These are phyloP conservation scores for Trifolium dubium DNA, from an alignment of 306 rosid genomes.

Conservation along the genomic window DNA sequence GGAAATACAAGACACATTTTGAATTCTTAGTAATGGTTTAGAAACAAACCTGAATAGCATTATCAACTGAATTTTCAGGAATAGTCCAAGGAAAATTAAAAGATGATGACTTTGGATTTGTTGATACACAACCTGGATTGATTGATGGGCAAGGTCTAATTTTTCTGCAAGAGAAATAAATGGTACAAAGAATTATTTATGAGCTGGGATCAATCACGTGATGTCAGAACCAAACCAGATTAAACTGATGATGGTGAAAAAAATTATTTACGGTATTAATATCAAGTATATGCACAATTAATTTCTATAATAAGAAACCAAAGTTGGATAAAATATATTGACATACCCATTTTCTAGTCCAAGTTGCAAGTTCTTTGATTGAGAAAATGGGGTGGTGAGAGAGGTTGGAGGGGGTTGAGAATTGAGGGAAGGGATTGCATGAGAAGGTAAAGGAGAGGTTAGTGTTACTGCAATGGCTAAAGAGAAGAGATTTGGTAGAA, in stretches of 20 bases:
- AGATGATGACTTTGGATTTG: slow-evolving; percentile 82
- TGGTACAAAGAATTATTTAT: neutral
- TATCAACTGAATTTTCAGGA: slow-evolving; percentile 59
- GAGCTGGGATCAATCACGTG: too few species aligned
- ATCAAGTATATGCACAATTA: too few species aligned
- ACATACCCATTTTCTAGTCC: slow-evolving; percentile 74
- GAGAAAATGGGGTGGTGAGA: slow-evolving; percentile 89
- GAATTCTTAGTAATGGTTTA: neutral
- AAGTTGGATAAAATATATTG: too few species aligned
- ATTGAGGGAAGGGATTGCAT: slow-evolving; percentile 79
- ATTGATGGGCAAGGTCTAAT: slow-evolving; percentile 86
- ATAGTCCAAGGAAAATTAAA: slow-evolving; percentile 78
- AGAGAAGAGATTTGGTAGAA: slow-evolving; percentile 68
- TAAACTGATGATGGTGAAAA: too few species aligned
- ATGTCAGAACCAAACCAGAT: too few species aligned
- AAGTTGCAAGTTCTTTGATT: slow-evolving; percentile 65
- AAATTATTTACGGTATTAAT: too few species aligned
- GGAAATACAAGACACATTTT: slow-evolving; percentile 6
- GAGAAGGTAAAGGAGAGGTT: slow-evolving; percentile 63
- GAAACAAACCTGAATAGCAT: slow-evolving; percentile 82
- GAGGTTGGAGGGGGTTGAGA: slow-evolving; percentile 60
- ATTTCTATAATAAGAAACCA: neutral
- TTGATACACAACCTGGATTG: slow-evolving; percentile 84
- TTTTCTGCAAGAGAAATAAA: slow-evolving; percentile 59
- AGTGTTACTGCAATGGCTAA: slow-evolving; percentile 66